Evolutionary conservation across 2,329 filamentous ascomycete genomes (phyloP).

Genomic region (Fusarium pseudocircinatum): DNA sequence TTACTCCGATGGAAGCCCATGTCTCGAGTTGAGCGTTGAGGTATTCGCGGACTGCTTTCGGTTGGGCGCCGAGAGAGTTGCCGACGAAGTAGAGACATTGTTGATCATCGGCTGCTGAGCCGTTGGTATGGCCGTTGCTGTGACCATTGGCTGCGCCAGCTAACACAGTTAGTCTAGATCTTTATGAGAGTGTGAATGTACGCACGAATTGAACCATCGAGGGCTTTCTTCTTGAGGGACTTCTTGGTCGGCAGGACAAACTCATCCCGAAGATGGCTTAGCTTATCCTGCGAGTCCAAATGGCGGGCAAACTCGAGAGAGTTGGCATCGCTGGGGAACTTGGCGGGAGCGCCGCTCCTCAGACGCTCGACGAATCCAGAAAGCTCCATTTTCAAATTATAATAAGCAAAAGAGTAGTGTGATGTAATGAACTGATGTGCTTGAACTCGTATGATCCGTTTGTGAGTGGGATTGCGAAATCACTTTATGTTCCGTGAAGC

Average conservation of each 20-base stretch:
- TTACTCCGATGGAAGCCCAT: constrained; percentile 86
- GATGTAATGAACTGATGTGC: background rate
- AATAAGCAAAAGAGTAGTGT: background rate
- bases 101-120: constrained; percentile 43
- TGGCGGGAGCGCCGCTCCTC: constrained; percentile 51
- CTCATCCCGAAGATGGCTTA: constrained; percentile 70
- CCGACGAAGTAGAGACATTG: constrained; percentile 82
- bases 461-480: constrained; percentile 36
- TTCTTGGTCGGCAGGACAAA: constrained; percentile 81
- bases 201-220: constrained; percentile 58
- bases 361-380: constrained; percentile 51
- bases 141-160: constrained; percentile 24
- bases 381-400: constrained; percentile 50
- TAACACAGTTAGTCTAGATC: background rate
- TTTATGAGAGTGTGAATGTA: background rate
- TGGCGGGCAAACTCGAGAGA: constrained; percentile 58
- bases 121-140: constrained; percentile 18
- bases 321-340: constrained; percentile 60
- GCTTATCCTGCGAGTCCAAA: constrained; percentile 69
- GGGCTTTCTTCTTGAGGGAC: constrained; percentile 72
- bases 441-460: constrained; percentile 38
- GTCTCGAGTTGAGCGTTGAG: constrained; percentile 79
- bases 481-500: constrained; percentile 42
- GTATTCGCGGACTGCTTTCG: constrained; percentile 71
- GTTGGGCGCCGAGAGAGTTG: constrained; percentile 88